Conservation (phyloP, 176 grass and related monocot species). For the Ampelocalamus luodianensis region DNA sequence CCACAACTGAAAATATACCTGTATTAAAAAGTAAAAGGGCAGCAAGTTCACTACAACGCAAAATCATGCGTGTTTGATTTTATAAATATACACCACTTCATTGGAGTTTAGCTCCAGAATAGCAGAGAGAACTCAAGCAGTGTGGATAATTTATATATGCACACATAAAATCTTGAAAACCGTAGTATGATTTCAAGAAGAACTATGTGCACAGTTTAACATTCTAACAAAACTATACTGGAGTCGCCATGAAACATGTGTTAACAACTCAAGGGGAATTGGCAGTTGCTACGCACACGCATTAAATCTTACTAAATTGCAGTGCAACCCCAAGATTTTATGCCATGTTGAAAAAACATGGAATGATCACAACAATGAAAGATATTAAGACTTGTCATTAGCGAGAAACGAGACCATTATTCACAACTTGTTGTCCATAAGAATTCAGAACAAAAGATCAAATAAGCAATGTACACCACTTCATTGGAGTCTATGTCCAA, state of each 20-base stretch:
- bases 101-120: too few relatives aligned
- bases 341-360: not conserved
- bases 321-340: not conserved
- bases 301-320: not conserved
- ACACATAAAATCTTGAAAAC: too few relatives aligned
- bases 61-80: too few relatives aligned
- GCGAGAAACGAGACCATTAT: not conserved
- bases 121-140: too few relatives aligned
- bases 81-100: too few relatives aligned
- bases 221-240: not conserved
- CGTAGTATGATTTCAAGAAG: too few relatives aligned
- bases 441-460: not conserved
- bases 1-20: not conserved
- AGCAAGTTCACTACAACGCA: not conserved
- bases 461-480: conserved; percentile 43
- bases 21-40: not conserved
- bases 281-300: not conserved
- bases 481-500: conserved; percentile 53
- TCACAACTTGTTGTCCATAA: not conserved
- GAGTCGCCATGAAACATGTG: not conserved
- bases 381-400: not conserved
- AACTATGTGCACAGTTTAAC: not conserved
- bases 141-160: too few relatives aligned
- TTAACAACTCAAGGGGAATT: conserved; percentile 1
- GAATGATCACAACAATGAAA: not conserved